Conservation (phyloP, 495 filamentous ascomycete species). For the Aspergillus diversus region DNA sequence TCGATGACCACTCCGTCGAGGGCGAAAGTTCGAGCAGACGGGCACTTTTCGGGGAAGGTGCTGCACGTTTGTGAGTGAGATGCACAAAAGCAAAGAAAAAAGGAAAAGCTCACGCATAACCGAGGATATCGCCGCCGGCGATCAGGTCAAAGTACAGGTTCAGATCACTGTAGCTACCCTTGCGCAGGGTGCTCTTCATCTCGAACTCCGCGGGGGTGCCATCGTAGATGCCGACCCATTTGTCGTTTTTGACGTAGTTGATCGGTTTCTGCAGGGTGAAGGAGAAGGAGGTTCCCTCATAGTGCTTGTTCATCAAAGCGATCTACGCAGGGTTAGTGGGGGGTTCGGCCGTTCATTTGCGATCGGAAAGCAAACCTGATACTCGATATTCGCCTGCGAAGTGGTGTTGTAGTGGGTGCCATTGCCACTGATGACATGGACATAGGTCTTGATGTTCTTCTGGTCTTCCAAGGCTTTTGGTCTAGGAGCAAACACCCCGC, state of each 20-base stretch:
- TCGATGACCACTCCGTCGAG: slow-evolving; percentile 20
- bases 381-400: slow-evolving; percentile 1
- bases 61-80: background rate
- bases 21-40: background rate
- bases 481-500: too few relatives aligned
- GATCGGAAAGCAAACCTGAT: background rate
- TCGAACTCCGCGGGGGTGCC: slow-evolving; percentile 11
- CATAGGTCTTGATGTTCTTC: slow-evolving; percentile 14
- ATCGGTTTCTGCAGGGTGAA: slow-evolving; percentile 13
- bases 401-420: background rate
- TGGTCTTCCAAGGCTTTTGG: background rate
- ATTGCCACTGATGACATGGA: slow-evolving; percentile 15
- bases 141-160: slow-evolving; percentile 18
- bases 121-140: slow-evolving; percentile 11
- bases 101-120: slow-evolving; percentile 13
- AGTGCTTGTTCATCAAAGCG: slow-evolving; percentile 8
- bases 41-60: slow-evolving; percentile 14
- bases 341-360: background rate
- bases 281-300: slow-evolving; percentile 11
- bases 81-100: background rate
- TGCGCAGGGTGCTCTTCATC: slow-evolving; percentile 15
- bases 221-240: slow-evolving; percentile 7
- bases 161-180: slow-evolving; percentile 13
- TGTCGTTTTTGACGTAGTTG: slow-evolving; percentile 14
- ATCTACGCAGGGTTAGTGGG: slow-evolving; percentile 3